phyloP scores from a whole-genome alignment of 2,329 filamentous ascomycete genomes.

The Botrytis aclada region DNA sequence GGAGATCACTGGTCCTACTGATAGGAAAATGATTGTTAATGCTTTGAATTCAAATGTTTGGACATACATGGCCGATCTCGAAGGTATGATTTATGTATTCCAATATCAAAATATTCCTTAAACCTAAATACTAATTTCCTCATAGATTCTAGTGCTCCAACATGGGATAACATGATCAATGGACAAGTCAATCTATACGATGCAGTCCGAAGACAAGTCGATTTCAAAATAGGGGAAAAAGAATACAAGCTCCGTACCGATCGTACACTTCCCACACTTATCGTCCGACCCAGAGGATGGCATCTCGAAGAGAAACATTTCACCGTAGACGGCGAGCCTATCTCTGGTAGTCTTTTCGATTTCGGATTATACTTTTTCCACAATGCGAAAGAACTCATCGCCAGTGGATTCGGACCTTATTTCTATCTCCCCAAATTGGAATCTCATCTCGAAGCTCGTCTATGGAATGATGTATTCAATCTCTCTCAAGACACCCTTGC shows the following conservation, averaged over 20 bases:
- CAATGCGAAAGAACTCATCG: constrained; percentile 86
- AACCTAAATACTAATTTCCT: constrained; percentile 17
- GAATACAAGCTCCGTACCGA: constrained; percentile 97
- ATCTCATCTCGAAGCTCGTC: constrained; percentile 90
- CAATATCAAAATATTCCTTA: background rate
- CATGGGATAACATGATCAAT: constrained; percentile 99
- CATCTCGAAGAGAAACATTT: constrained; percentile 98
- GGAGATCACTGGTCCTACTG: constrained; percentile 95
- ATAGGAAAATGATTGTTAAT: constrained; percentile 99
- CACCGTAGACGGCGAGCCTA: constrained; percentile 90
- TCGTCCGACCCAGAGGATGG: constrained; percentile 94
- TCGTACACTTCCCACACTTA: constrained; percentile 80
- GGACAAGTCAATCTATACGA: constrained; percentile 98
- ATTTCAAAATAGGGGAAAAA: constrained; percentile 94
- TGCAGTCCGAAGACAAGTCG: constrained; percentile 86
- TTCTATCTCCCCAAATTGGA: constrained; percentile 99
- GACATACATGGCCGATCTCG: constrained; percentile 99
- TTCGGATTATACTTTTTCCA: constrained; percentile 99
- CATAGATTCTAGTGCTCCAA: constrained; percentile 87
- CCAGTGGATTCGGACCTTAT: constrained; percentile 84
- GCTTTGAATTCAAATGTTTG: constrained; percentile 93
- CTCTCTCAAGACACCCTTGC: constrained; percentile 89
- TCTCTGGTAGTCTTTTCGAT: constrained; percentile 90
- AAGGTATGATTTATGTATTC: constrained; percentile 58
- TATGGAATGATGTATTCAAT: constrained; percentile 99